These are phyloP conservation scores for Dacryopinax primogenitus DNA, from an alignment of 768 basidiomycete genomes.

Conservation along the genomic window DNA sequence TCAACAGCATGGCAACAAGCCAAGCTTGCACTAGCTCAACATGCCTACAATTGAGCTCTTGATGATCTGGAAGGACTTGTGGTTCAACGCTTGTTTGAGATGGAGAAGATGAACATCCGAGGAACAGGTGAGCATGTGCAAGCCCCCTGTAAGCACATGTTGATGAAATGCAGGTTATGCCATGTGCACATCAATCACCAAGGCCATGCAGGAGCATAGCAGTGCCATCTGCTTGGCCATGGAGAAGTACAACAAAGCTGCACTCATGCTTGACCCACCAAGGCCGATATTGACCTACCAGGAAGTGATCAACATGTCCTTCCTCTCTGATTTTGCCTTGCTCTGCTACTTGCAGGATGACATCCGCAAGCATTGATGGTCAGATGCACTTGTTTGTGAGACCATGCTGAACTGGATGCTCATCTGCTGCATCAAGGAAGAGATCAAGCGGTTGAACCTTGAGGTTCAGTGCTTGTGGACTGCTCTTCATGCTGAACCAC, in stretches of 20 bases:
- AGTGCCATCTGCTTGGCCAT: neutral
- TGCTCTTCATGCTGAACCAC: neutral
- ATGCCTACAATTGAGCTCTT: neutral
- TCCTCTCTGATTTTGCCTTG: conserved; percentile 25
- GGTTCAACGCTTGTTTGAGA: neutral
- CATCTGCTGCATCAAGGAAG: neutral
- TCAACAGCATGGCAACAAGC: neutral
- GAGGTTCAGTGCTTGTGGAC: neutral
- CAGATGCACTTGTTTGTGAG: neutral
- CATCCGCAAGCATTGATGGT: neutral
- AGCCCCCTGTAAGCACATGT: neutral
- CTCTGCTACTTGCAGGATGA: conserved; percentile 16
- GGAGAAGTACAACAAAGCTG: neutral
- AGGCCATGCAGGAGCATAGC: neutral
- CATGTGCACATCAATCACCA: neutral
- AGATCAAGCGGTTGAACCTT: neutral
- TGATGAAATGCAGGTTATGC: neutral
- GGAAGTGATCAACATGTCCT: conserved; percentile 11
- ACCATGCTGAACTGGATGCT: neutral
- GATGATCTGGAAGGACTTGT: neutral
- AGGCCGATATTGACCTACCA: neutral
- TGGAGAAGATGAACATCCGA: neutral
- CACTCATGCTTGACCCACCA: neutral
- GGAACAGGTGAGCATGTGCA: neutral
- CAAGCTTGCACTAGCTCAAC: neutral